Conservation (phyloP, 2,329 filamentous ascomycete genomes). For the Pseudocercospora eumusae region DNA sequence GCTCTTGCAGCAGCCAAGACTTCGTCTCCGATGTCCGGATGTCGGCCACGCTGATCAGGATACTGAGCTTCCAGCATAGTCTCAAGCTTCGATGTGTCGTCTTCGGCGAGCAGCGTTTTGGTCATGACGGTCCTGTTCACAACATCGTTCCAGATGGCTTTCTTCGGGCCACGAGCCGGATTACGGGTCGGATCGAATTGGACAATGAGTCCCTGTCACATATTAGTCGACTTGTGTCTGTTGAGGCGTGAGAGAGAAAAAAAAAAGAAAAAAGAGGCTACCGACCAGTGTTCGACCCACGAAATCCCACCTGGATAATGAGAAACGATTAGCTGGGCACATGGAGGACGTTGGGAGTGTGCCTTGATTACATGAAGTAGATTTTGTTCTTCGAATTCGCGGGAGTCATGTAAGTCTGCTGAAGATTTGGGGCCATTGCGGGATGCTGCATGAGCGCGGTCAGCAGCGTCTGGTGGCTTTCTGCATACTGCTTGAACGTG, state of each 20-base stretch:
- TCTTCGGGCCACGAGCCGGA: slow-evolving; percentile 7
- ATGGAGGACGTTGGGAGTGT: no score
- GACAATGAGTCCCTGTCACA: slow-evolving; percentile 14
- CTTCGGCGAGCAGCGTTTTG: slow-evolving; percentile 9
- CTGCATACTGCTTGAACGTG: slow-evolving; percentile 29
- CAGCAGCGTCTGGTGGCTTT: slow-evolving; percentile 29
- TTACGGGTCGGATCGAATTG: slow-evolving; percentile 13
- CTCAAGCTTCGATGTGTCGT: slow-evolving; percentile 29
- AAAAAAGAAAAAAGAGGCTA: no score
- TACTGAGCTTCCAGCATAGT: slow-evolving; percentile 33
- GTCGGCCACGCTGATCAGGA: slow-evolving; percentile 23
- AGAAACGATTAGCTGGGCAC: not conserved
- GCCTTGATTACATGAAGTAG: slow-evolving; percentile 39
- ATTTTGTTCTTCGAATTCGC: slow-evolving; percentile 41
- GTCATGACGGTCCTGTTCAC: slow-evolving; percentile 13
- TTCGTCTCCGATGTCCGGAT: slow-evolving; percentile 28
- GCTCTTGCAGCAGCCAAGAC: slow-evolving; percentile 19
- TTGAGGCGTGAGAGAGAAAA: no score
- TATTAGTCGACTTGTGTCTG: not conserved
- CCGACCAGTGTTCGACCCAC: slow-evolving; percentile 7
- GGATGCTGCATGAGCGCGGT: slow-evolving; percentile 36
- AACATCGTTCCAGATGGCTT: slow-evolving; percentile 15
- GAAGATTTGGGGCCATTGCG: slow-evolving; percentile 39
- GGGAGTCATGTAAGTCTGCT: slow-evolving; percentile 42
- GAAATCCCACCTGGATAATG: not conserved